Evolutionary conservation across 495 filamentous ascomycete genomes (phyloP).

Genomic region (Aspergillus affinis): DNA sequence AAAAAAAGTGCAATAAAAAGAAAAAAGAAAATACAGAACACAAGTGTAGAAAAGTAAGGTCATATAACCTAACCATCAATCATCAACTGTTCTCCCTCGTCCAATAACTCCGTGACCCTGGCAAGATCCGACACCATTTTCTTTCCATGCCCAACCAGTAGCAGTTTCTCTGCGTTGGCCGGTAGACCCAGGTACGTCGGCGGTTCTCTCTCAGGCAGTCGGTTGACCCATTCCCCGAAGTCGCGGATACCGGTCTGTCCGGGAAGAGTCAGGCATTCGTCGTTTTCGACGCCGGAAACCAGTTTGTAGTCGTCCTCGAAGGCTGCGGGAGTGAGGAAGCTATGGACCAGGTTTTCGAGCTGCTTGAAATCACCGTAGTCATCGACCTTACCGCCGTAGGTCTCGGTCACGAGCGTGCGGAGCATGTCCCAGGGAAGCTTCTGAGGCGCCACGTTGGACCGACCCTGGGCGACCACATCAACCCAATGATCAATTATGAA

Average conservation of each 20-base stretch:
- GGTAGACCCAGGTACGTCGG: constrained; percentile 96
- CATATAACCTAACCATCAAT: constrained; percentile 53
- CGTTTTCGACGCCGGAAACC: constrained; percentile 62
- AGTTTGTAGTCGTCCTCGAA: constrained; percentile 91
- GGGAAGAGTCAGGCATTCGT: constrained; percentile 71
- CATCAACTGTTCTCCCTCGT: constrained; percentile 92
- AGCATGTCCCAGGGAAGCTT: constrained; percentile 99
- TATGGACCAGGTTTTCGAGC: constrained; percentile 68
- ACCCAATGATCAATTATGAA: constrained; percentile 97
- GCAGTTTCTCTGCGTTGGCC: constrained; percentile 92
- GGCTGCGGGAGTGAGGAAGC: constrained; percentile 77
- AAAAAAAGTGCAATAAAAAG: constrained; percentile 13
- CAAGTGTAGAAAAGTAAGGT: constrained; percentile 1
- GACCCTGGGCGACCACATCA: constrained; percentile 72
- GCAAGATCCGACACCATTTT: constrained; percentile 83
- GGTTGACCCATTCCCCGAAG: constrained; percentile 89
- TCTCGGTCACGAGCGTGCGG: constrained; percentile 84
- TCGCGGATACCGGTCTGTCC: constrained; percentile 76
- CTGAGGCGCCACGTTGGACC: constrained; percentile 86
- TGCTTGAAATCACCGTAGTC: constrained; percentile 80
- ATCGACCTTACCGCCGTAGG: constrained; percentile 97
- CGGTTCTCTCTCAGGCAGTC: constrained; percentile 89
- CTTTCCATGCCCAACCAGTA: constrained; percentile 84
- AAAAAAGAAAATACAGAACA: constrained; percentile 7
- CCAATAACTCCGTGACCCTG: constrained; percentile 78